Percentiles rank a stretch among this genome's conserved stretches.
Evolutionary conservation across 345 rosid species (phyloP).

Genomic region (Arabidopsis suecica): DNA sequence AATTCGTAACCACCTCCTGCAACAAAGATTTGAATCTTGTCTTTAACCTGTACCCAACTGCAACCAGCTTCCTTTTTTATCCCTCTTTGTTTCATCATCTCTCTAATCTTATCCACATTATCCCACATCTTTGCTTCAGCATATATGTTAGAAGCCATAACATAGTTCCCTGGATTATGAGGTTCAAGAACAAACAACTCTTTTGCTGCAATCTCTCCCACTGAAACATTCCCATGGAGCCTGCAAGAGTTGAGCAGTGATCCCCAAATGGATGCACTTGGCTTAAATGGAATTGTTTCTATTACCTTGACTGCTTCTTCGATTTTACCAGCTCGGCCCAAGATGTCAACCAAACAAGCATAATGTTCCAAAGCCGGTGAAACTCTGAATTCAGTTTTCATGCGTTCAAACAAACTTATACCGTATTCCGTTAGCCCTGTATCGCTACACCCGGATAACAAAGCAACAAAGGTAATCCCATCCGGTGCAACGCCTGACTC

Average conservation of each 20-base stretch:
- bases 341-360: constrained; percentile 62
- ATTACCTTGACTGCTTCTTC: constrained; percentile 53
- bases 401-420: constrained; percentile 48
- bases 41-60: constrained; percentile 64
- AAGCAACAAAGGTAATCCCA: constrained; percentile 56
- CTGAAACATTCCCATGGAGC: constrained; percentile 45
- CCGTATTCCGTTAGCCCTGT: constrained; percentile 56
- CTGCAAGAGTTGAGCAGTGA: constrained; percentile 61
- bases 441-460: constrained; percentile 68
- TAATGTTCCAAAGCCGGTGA: constrained; percentile 60
- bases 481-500: constrained; percentile 50
- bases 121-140: constrained; percentile 72
- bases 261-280: constrained; percentile 64
- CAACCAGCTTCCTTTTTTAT: constrained; percentile 65
- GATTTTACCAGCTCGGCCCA: constrained; percentile 65
- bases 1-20: constrained; percentile 57
- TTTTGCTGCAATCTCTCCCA: constrained; percentile 51
- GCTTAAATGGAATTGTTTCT: constrained; percentile 58
- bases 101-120: constrained; percentile 53
- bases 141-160: constrained; percentile 63
- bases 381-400: constrained; percentile 48
- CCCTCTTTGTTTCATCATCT: constrained; percentile 51
- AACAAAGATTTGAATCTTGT: constrained; percentile 53
- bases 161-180: constrained; percentile 61
- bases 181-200: constrained; percentile 65